Evolutionary conservation across 257 asterid species (phyloP), one percentile per base, ranked within the genome.

Genomic region (Solanum pennellii): DNA sequence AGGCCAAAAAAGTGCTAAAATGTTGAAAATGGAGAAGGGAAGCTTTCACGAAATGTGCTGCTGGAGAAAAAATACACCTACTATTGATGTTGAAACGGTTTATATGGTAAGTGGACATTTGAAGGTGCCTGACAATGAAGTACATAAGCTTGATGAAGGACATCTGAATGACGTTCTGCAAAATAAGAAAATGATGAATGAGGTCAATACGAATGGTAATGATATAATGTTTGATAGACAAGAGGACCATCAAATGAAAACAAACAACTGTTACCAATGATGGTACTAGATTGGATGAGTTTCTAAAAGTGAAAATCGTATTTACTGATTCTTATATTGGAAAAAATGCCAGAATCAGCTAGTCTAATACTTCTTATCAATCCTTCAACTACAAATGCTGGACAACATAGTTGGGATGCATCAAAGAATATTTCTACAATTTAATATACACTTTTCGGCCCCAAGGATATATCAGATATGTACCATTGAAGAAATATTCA

Each of bases 121-220:
- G 71, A 88, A 87, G 62, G 87, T 86, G 25, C 91, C 88, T 33
- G 84, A 89, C 44, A 91, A 14, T 47, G 7, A 47, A 47, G 88
- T 74, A 76, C 89, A 88, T 35, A 88, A 84, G 23, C 91, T 89
- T 59, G 69, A 89, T 39, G 90, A 79, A 82, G 87, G 87, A 56
- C 76, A 45, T 13, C 0, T 83, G 21, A 31, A 45, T 47, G 21
- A 47, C 5, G 87, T 42, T 72, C 72, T 33, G 1, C 5, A 33
- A 33, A 33, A 45, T 41, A 14, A 5, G 7, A 49, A 49, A 5
- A 49, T 49, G 21, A 49, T 49, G 8, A 14, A 49, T 49, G 6
- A 49, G 3, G 20, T 5, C 1, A 49, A 49, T 49, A 3, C 5
- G 3, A 49, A 49, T 14, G 59, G 59, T 49, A 49, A 49, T 49